phyloP scores from a whole-genome alignment of 345 rosid species.

The Draba incana region DNA sequence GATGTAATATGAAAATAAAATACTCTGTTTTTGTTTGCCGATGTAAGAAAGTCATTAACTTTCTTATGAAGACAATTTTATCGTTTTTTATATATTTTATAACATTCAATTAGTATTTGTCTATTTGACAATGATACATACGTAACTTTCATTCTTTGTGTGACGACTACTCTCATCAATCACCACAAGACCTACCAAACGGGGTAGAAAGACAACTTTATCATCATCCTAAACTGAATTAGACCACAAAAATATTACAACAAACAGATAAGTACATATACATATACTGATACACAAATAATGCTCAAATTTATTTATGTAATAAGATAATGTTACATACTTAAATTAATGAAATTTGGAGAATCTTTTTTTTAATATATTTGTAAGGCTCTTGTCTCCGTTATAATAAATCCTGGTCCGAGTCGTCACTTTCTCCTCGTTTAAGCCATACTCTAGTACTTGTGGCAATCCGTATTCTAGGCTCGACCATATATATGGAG shows the following conservation, averaged over 20 bases:
- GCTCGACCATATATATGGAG: no score
- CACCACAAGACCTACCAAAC: conserved; percentile 22
- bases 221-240: conserved; percentile 20
- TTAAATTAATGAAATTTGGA: no score
- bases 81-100: neutral
- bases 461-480: no score
- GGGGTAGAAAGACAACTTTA: conserved; percentile 1
- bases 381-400: no score
- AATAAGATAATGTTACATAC: no score
- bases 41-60: neutral
- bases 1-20: no score
- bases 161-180: conserved; percentile 13
- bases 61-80: neutral
- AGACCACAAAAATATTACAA: conserved; percentile 23
- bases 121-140: neutral
- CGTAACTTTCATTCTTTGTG: neutral
- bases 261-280: conserved; percentile 1
- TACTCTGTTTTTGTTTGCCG: no score
- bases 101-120: neutral
- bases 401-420: no score
- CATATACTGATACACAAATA: neutral
- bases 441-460: no score
- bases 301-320: no score
- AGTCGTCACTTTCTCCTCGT: no score
- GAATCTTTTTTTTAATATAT: no score